Evolutionary conservation across 176 grass and related monocot genomes (phyloP), one percentile per base, ranked within the genome.

Genomic region (Guadua angustifolia): DNA sequence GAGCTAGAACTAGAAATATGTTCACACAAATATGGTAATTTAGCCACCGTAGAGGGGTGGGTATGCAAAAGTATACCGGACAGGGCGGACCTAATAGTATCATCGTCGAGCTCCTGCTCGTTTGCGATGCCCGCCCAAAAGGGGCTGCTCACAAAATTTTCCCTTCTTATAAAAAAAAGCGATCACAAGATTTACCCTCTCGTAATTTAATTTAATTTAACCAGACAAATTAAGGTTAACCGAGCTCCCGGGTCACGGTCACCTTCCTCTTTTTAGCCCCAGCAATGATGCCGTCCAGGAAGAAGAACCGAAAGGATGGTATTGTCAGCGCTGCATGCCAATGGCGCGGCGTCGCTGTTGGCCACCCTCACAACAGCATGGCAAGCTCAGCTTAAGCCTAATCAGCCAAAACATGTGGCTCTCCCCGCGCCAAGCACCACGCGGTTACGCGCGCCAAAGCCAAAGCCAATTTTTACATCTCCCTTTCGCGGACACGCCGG

Each of bases 341-440:
- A 73, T 86, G 83, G 72, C 56, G 6, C 13, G 17, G 9, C 78
- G 51, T 88, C 73, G 52, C 78, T 77, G 72, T 82, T 85, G 25
- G 24, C 86, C 86, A 84, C 80, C 74, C 38, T 56, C 80, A 15
- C 46, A n/a, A 57, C 22, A 46, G 45, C 86, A 75, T 33, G 19
- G 19, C 59, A 36, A 56, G 19, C 40, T 44, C 47, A 36, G 81
- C 21, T 3, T 32, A 5, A 3, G 46, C 51, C 69, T 88, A 22
- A 64, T 49, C 13, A 25, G 18, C 71, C 46, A 14, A 64, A 64
- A 64, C 78, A 57, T 56, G 88, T 86, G 88, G 83, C 39, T 71
- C 56, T 47, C 73, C 25, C 9, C 3, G 29, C 0, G 57, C 83
- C 83, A 86, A 71, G 78, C 12, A 52, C 47, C 47, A 17, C 25